phyloP scores from a whole-genome alignment of 192 early-diverging fungal genomes.

The Kappamyces sp. region DNA sequence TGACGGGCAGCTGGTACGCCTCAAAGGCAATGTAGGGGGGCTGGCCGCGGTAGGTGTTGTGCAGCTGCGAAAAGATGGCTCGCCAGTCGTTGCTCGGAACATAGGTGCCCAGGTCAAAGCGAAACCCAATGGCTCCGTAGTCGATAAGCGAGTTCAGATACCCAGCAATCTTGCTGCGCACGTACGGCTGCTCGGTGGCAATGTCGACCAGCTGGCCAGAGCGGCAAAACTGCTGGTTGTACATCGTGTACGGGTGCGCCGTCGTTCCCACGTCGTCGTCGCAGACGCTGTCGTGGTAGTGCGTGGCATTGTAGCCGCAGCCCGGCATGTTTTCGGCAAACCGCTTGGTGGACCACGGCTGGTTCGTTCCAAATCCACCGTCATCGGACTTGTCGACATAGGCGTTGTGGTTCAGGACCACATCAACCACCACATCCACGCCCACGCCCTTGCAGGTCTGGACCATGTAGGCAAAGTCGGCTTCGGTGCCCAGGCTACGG shows the following conservation, averaged over 20 bases:
- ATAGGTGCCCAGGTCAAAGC: constrained; percentile 5
- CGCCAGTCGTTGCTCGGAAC: not conserved
- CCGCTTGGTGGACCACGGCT: not conserved
- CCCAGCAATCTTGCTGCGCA: not conserved
- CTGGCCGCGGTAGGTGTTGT: not conserved
- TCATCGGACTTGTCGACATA: constrained; percentile 1
- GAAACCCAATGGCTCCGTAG: constrained; percentile 8
- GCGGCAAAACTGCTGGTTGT: not conserved
- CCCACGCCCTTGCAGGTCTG: constrained; percentile 6
- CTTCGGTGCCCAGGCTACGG: constrained; percentile 8
- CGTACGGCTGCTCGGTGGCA: constrained; percentile 7
- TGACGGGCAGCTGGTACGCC: not conserved
- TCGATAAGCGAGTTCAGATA: constrained; percentile 9
- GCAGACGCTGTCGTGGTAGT: constrained; percentile 16
- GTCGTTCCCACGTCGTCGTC: not conserved
- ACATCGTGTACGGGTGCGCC: too few species aligned
- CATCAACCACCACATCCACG: constrained; percentile 18
- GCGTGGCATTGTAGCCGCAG: constrained; percentile 1
- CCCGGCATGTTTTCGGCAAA: constrained; percentile 9
- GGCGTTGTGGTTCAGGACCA: constrained; percentile 10
- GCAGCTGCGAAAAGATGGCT: not conserved
- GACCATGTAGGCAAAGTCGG: constrained; percentile 11
- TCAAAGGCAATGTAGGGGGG: constrained; percentile 4
- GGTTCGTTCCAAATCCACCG: not conserved
- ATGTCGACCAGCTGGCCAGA: constrained; percentile 8